Percentiles rank a stretch among this genome's conserved stretches.
These are phyloP conservation scores for Madurella mycetomatis DNA, from an alignment of 2,329 filamentous ascomycete species.

Conservation along the genomic window DNA sequence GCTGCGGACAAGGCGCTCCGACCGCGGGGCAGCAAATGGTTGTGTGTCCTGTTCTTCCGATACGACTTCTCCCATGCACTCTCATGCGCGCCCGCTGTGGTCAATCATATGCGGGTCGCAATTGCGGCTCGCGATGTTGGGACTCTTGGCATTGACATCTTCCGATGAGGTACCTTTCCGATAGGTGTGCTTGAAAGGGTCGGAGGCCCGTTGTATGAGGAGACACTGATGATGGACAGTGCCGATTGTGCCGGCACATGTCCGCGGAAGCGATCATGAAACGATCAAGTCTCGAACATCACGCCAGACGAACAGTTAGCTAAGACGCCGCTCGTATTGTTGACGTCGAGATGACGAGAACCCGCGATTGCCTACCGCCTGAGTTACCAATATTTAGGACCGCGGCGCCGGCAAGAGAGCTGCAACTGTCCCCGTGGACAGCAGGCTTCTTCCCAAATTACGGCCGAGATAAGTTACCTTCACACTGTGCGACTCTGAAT, in stretches of 20 bases:
- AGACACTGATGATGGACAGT: background rate
- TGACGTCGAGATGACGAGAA: too few relatives aligned
- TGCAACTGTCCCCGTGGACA: too few relatives aligned
- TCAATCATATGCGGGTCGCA: background rate
- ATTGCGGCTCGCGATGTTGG: background rate
- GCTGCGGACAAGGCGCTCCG: slow-evolving; percentile 12
- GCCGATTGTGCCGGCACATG: background rate
- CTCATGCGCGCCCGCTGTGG: background rate
- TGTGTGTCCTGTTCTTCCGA: background rate
- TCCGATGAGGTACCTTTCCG: slow-evolving; percentile 13
- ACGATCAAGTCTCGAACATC: too few relatives aligned
- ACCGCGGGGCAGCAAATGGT: background rate
- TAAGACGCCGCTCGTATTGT: too few relatives aligned
- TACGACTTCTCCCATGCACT: background rate
- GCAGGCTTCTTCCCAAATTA: too few relatives aligned
- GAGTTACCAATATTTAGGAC: too few relatives aligned
- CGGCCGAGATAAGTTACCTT: too few relatives aligned
- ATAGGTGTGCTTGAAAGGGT: background rate
- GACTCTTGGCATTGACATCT: slow-evolving; percentile 6
- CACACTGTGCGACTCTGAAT: background rate
- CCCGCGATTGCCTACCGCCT: too few relatives aligned
- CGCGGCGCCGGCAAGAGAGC: too few relatives aligned
- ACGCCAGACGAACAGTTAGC: too few relatives aligned
- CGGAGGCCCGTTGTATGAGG: too few relatives aligned
- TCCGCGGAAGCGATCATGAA: background rate